These are phyloP conservation scores for Aspergillus tubingensis DNA, from an alignment of 2,329 filamentous ascomycete genomes.

Conservation along the genomic window DNA sequence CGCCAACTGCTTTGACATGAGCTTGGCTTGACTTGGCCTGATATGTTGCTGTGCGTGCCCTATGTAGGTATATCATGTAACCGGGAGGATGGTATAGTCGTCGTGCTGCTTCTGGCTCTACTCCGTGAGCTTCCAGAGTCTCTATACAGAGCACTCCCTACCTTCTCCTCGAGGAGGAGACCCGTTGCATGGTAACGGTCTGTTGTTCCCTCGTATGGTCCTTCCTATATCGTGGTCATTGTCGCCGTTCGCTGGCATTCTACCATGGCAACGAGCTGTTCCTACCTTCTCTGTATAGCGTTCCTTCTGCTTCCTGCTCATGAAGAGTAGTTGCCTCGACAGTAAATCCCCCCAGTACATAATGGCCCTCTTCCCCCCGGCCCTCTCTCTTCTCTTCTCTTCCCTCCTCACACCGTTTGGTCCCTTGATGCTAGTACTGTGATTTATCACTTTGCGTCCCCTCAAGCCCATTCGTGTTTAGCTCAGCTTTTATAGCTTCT, in stretches of 20 bases:
- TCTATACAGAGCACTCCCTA: too few relatives aligned
- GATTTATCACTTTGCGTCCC: slow-evolving; percentile 17
- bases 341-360: background rate
- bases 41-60: too few relatives aligned
- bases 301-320: background rate
- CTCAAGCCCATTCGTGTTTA: slow-evolving; percentile 19
- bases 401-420: slow-evolving; percentile 16
- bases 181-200: background rate
- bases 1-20: too few relatives aligned
- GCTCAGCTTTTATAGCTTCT: slow-evolving; percentile 9
- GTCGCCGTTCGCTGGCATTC: background rate
- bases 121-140: too few relatives aligned
- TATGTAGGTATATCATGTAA: too few relatives aligned
- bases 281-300: background rate
- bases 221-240: background rate
- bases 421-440: slow-evolving; percentile 24
- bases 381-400: slow-evolving; percentile 13
- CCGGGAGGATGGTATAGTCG: too few relatives aligned
- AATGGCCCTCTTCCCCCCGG: slow-evolving; percentile 2
- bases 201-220: background rate
- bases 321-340: background rate
- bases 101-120: too few relatives aligned
- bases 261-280: background rate
- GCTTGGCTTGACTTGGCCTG: too few relatives aligned
- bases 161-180: too few relatives aligned